Base-by-base conservation (phyloP, 1,139 yeast genomes). In the Saccharomycopsis hybrid region DNA sequence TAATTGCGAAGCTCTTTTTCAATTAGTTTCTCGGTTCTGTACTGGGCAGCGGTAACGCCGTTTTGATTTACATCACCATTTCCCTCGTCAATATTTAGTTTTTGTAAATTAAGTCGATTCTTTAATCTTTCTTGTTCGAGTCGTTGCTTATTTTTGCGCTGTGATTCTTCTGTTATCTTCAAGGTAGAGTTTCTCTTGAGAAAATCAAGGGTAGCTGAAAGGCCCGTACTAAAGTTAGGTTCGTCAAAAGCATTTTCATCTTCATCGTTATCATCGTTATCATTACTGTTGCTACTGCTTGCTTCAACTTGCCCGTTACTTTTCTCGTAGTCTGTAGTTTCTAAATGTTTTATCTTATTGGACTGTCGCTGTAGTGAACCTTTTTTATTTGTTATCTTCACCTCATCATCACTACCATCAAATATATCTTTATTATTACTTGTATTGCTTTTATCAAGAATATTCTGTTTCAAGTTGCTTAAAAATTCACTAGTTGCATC, bases 401-500 rank as follows among this genome's bases (percentile, higher is more conserved):
- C 24, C 24, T 9, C 5, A 5, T 36, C 24, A 7, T n/a, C 39
- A n/a, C 24, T 11, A 11, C 35, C 41, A 18, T 37, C 24, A 18
- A 18, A 18, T 18, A 18, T 18, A 18, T 18, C 18, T 18, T 18
- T 18, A 18, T 18, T 18, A 18, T 37, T 11, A 2, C 29, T 5
- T 7, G 39, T 40, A 27, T 33, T 35, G 18, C 18, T 18, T 18
- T 18, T 18, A 18, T 18, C 18, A 24, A 43, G 39, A n/a, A 48
- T 41, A 9, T 38, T 40, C 38, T 49, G 45, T 32, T 46, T 46
- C 31, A 78, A 55, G 1, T 69, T 65, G 24, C 66, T 70, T 53
- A 85, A 67, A 61, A 85, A 83, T 36, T 78, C 84, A 2, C 70
- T 62, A 3, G 79, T 80, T 50, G 80, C 85, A 61, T 82, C 82